Conservation (phyloP, 257 asterid species). For the Capsicum chinense region DNA sequence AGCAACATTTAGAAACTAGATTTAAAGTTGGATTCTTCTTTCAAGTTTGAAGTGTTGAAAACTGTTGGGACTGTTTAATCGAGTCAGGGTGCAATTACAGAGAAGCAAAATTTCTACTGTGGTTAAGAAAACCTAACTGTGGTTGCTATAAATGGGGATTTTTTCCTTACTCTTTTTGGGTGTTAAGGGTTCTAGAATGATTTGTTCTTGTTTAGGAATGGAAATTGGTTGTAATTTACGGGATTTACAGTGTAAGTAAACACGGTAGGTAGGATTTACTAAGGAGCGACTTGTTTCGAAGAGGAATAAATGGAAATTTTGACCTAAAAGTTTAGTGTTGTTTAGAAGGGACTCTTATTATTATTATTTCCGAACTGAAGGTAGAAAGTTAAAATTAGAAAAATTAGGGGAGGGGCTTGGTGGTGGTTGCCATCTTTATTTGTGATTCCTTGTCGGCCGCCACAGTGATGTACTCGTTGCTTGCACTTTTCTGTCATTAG, state of each 20-base stretch:
- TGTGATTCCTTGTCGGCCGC: background rate
- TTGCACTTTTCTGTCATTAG: background rate
- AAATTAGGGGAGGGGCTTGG: constrained; percentile 21
- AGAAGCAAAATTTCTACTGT: background rate
- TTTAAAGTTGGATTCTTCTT: background rate
- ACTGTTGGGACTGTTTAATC: no score
- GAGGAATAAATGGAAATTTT: background rate
- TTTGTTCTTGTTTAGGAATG: constrained; percentile 27
- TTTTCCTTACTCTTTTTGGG: constrained; percentile 1
- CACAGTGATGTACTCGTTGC: background rate
- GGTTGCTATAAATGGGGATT: background rate
- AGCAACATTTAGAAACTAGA: background rate
- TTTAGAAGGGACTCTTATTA: background rate
- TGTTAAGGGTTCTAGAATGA: constrained; percentile 8
- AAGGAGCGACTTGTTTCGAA: background rate
- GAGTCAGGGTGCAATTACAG: background rate
- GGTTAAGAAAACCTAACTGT: background rate
- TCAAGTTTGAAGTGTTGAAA: background rate
- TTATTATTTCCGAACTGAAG: background rate
- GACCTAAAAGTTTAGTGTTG: constrained; percentile 9
- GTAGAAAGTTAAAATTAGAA: background rate
- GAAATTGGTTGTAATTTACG: background rate
- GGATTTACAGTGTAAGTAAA: background rate
- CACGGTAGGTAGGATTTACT: background rate
- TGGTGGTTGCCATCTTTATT: background rate